Evolutionary conservation across 1,284 basidiomycete genomes (phyloP).

Genomic region (Vanrija humicola): DNA sequence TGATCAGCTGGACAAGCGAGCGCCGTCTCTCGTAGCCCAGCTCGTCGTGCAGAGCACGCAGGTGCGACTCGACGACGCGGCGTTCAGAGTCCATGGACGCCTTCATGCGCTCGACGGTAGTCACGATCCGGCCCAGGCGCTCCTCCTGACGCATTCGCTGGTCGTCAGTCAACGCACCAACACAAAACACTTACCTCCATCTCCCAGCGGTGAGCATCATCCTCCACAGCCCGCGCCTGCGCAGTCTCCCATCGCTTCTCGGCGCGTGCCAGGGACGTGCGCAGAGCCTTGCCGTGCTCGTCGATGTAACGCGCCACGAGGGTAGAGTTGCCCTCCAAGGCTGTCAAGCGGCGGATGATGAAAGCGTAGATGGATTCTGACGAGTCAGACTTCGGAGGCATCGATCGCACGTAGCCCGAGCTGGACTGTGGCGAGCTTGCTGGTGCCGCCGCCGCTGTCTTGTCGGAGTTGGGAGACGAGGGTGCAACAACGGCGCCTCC

Average conservation of each 20-base stretch:
- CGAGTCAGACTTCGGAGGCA: conserved; percentile 47
- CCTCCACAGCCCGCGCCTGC: conserved; percentile 22
- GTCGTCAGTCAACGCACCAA: conserved; percentile 7
- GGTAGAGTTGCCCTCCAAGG: conserved; percentile 83
- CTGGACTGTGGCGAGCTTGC: conserved; percentile 7
- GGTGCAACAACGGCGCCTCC: not conserved
- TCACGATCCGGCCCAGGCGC: conserved; percentile 31
- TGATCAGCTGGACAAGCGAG: conserved; percentile 38
- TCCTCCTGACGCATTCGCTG: conserved; percentile 30
- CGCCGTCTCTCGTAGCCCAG: conserved; percentile 41
- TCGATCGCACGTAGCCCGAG: conserved; percentile 25
- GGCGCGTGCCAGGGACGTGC: conserved; percentile 70
- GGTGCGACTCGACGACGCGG: conserved; percentile 24
- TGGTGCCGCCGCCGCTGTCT: not conserved
- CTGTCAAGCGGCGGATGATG: conserved; percentile 86
- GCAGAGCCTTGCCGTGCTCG: conserved; percentile 75
- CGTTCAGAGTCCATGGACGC: conserved; percentile 34
- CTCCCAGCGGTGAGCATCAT: conserved; percentile 22
- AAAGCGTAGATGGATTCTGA: conserved; percentile 96
- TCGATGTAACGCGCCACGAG: conserved; percentile 84
- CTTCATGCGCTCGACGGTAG: conserved; percentile 41
- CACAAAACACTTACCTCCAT: conserved; percentile 14
- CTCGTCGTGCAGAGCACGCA: conserved; percentile 37
- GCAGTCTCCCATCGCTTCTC: conserved; percentile 51
- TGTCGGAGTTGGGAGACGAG: not conserved